Base-by-base conservation (phyloP, 2,329 filamentous ascomycete genomes). In the Fusarium redolens region DNA sequence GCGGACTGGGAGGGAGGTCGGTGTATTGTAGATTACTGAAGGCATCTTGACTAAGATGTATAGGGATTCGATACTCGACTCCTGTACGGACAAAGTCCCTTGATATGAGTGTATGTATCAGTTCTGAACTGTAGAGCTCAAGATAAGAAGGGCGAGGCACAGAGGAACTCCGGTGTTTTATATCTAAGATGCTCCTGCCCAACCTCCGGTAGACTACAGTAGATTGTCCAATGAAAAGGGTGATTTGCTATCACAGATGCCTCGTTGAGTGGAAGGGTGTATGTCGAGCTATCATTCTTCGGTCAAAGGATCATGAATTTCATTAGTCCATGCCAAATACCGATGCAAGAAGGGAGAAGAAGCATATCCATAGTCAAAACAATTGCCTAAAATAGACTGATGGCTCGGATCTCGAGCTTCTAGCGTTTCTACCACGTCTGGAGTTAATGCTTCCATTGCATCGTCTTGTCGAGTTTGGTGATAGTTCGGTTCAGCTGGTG, bases 401-500 rank as follows among this genome's bases (percentile, higher is more conserved):
- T 25, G 40, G n/a, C 43, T 52, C 22, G 28, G 25, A 20, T 44
- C 18, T 22, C 38, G 43, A 59, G 45, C 43, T 41, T 20, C 30
- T 41, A 47, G 47, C 5, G 40, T 5, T 48, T 45, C 61, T 66
- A 37, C 37, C 35, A 47, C 37, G 25, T 38, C 52, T 51, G 44
- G 44, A 43, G 48, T 37, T 47, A 30, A 40, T 44, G 28, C 33
- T 54, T 54, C 50, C 17, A n/a, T 54, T 54, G 50, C 25, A 13
- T 4, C 25, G 13, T 4, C 50, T 54, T 54, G 5, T 66, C 37
- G 35, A 64, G 41, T 59, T 56, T 61, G 41, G 43, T 17, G 22
- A 62, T 48, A 37, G 38, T 31, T 35, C 45, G 31, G 51, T 50
- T 38, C 41, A 44, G 38, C 52, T 61, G 59, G 57, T 66, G 43